Base-by-base conservation (phyloP, 2,329 filamentous ascomycete species). In the Xylariaceae sp. region DNA sequence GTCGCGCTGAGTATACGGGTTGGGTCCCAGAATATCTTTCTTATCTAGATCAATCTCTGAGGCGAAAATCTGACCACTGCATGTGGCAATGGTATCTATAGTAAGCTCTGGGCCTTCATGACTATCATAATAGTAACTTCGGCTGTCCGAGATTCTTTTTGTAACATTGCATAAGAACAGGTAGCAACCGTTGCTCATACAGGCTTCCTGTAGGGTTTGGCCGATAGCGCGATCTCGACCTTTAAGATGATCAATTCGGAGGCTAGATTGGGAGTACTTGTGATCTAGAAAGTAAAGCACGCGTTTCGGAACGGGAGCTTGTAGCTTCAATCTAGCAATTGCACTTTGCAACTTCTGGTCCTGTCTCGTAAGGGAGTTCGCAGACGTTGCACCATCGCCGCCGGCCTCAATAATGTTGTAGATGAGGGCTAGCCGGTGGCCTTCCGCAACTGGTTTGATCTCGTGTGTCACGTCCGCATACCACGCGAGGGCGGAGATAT, bases 401-500 rank as follows among this genome's bases (percentile, higher is more conserved):
- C 29, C 18, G 7, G 35, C 44, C 24, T 37, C 36, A 24, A 55
- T 48, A 16, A 55, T 55, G 24, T 51, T 55, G 42, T 55, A 55
- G 44, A 51, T 55, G n/a, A 55, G 41, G 30, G 45, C 47, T 1
- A 51, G 30, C 4, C 53, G 46, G 32, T 55, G 36, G 4, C 53
- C 53, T 18, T 47, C 30, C 30, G 4, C 1, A 16, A 55, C 26
- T 13, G 42, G 47, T 27, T 55, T 36, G 33, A 36, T 36, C 33
- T 36, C 33, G 15, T 36, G 33, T 36, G 33, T 36, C 9, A 36
- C 33, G 16, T 36, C 33, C 16, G 33, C 33, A 36, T 36, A 36
- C 33, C 74, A 75, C 4, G 71, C 69, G 9, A 73, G 61, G 32
- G 62, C 68, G 5, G 66, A 64, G 30, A 66, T 18, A 15, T 67